Evolutionary conservation across 768 basidiomycete genomes (phyloP).

Genomic region (Termitomyces sp.): DNA sequence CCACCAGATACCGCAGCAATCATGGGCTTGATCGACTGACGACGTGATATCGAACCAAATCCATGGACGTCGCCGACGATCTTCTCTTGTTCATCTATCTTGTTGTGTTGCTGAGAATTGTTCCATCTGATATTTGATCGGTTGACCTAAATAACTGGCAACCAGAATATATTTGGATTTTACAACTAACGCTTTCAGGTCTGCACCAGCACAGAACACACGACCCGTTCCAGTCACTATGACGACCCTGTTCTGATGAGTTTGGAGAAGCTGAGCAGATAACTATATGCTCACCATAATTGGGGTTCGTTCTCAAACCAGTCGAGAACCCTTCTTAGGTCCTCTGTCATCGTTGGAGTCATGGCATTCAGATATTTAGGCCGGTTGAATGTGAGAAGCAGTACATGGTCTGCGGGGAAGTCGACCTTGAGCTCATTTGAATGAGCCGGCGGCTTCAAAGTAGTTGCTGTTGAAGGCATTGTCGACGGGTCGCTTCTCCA

Average conservation of each 20-base stretch:
- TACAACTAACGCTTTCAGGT: constrained; percentile 61
- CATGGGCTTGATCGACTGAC: constrained; percentile 65
- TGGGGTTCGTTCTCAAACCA: constrained; percentile 75
- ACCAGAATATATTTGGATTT: neutral
- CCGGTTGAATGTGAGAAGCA: constrained; percentile 52
- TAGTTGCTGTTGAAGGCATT: constrained; percentile 14
- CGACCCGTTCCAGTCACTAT: constrained; percentile 73
- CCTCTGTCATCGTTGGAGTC: constrained; percentile 51
- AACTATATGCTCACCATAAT: constrained; percentile 56
- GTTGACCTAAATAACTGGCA: neutral
- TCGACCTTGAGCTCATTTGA: constrained; percentile 34
- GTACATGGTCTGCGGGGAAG: constrained; percentile 35
- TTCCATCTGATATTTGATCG: constrained; percentile 48
- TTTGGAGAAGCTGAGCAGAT: neutral
- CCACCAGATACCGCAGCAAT: constrained; percentile 82
- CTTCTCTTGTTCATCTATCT: constrained; percentile 39
- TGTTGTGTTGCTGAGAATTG: constrained; percentile 41
- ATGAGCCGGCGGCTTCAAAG: constrained; percentile 23
- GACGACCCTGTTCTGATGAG: constrained; percentile 50
- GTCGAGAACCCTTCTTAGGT: constrained; percentile 48
- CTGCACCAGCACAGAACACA: constrained; percentile 77
- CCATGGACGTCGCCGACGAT: constrained; percentile 44
- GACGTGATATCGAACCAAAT: constrained; percentile 71
- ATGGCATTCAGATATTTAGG: constrained; percentile 74
- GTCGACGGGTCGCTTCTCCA: neutral